Evolutionary conservation across 140 eudicot genomes (phyloP), one percentile per base, ranked within the genome.

Genomic region (Stevia rebaudiana): DNA sequence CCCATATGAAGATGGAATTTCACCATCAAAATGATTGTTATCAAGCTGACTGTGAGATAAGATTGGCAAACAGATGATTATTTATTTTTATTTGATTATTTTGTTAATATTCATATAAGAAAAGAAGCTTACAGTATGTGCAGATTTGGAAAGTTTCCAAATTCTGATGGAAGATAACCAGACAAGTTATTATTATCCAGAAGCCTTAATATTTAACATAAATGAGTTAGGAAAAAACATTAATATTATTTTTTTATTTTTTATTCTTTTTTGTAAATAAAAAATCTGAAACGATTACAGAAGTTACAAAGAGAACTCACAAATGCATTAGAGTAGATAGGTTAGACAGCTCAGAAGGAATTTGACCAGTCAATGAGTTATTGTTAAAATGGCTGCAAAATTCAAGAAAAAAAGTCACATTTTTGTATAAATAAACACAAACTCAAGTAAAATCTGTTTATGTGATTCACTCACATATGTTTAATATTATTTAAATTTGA

Each of bases 341-440:
- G 50, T 71, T 80, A 19, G 86, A 76, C 57, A 90, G 79, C 59
- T 84, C 94, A 21, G 61, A 24, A 57, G 97, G 97, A 64, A 90
- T 72, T 63, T 82, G 88, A 67, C 97, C 97, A 39, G 88, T 86
- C 70, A 90, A 63, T 47, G 86, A 84, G 65, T 90, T 90, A 73
- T 90, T 80, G 75, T 90, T 90, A 78, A 90, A 70, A 75, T 90
- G 97, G 72, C 97, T 90, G 87, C 86, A 77, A 71, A 72, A 42
- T 39, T 64, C 2, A 25, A 61, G 9, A 61, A 31, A 19, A 3
- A 56, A 48, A 28, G 24, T 53, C n/a, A 6, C 52, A 16, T 46
- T 1, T 15, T 46, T 42, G 28, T 54, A 36, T 7, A 74, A 65
- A 69, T 6, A 39, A 36, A 36, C 21, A 10, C 61, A 24, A 12